Evolutionary conservation across 2,329 filamentous ascomycete species (phyloP), one percentile per base, ranked within the genome.

Genomic region (Diaporthe ilicicola): DNA sequence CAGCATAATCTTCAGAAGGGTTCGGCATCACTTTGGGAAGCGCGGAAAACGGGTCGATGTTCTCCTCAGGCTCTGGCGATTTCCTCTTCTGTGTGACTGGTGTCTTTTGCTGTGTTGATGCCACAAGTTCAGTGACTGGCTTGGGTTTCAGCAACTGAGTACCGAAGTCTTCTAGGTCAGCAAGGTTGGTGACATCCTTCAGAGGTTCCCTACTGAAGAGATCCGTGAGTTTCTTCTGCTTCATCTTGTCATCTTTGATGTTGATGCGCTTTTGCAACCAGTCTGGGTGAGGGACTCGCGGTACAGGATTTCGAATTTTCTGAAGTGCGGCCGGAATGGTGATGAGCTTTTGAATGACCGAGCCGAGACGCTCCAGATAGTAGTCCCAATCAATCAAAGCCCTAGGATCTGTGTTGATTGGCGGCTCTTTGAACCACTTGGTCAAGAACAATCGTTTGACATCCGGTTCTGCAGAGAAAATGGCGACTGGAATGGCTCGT

Each of bases 221-320:
- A 77, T 98, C 96, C 0, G 95, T 99, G 85, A 99, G 92, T 83
- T 99, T 99, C 84, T 95, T 97, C 83, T 99, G 96, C 85, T 99
- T 97, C 87, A 98, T 92, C 79, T 92, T 95, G 83, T 99, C 96
- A 70, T 99, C 96, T 81, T 98, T 98, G 80, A 92, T 92, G 75
- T 96, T 94, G 81, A 99, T 98, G 67, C 95, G 89, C 71, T 94
- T 90, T 77, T 98, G 94, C 42, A 99, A 88, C 96, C 96, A 99
- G 68, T 99, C 97, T 0, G 96, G 96, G 82, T 99, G 97, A 8
- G 93, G 87, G 15, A 99, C 94, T 74, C 97, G 88, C 17, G 96
- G 97, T 1, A 98, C 95, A 0, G 96, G 96, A 77, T 99, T 99
- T 68, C 92, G 89, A 69, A 99, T 88, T 82, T 97, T 98, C 79